Evolutionary conservation across 306 rosid species (phyloP).

Genomic region (Inga leiocalycina): DNA sequence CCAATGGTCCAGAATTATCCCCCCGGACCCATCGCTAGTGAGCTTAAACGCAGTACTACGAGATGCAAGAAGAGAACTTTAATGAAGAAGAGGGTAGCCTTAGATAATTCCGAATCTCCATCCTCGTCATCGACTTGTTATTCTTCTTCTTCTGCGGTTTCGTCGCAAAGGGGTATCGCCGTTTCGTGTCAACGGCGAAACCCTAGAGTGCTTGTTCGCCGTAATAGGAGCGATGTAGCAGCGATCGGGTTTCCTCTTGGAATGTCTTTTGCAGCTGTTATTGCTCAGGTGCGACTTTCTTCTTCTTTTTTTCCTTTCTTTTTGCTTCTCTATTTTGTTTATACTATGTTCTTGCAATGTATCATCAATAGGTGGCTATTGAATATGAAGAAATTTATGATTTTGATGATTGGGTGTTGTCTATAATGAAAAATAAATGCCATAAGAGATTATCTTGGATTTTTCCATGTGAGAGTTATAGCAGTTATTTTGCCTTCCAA

Average conservation of each 20-base stretch:
- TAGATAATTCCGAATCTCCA: slow-evolving; percentile 41
- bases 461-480: not conserved
- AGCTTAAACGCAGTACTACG: slow-evolving; percentile 6
- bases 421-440: not conserved
- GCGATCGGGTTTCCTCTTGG: slow-evolving; percentile 76
- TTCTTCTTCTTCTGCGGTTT: slow-evolving; percentile 25
- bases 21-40: not conserved
- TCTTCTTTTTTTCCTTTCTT: not conserved
- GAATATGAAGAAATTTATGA: not conserved
- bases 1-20: slow-evolving; percentile 33
- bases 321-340: not conserved
- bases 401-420: not conserved
- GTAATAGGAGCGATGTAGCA: slow-evolving; percentile 44
- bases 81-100: slow-evolving; percentile 17
- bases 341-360: not conserved
- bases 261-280: slow-evolving; percentile 83
- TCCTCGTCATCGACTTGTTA: slow-evolving; percentile 6
- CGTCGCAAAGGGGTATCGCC: slow-evolving; percentile 34
- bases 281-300: slow-evolving; percentile 59
- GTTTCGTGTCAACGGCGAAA: slow-evolving; percentile 58
- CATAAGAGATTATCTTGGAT: not conserved
- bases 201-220: slow-evolving; percentile 51
- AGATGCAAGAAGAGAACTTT: slow-evolving; percentile 20
- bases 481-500: not conserved
- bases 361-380: not conserved